Percentiles rank a stretch among this genome's conserved stretches.
Conservation (phyloP, 2,329 filamentous ascomycete genomes). For the Rasamsonia emersonii region DNA sequence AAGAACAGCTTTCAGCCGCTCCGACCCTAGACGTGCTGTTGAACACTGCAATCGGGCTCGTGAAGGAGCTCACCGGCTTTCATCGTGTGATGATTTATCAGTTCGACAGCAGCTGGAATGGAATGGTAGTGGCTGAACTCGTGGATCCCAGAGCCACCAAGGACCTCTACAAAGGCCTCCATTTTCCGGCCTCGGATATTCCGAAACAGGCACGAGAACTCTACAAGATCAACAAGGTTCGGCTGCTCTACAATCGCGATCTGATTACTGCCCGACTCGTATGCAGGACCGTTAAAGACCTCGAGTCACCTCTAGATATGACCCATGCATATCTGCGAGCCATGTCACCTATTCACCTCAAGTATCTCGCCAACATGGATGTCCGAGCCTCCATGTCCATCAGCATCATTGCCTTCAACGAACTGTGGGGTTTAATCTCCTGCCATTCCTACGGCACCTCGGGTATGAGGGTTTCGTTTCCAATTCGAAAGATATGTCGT, state of each 20-base stretch:
- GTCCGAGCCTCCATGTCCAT: constrained; percentile 94
- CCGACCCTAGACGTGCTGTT: constrained; percentile 63
- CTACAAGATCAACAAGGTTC: constrained; percentile 83
- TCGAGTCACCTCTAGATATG: constrained; percentile 69
- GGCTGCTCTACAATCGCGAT: constrained; percentile 77
- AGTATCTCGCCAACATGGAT: constrained; percentile 81
- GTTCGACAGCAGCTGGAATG: constrained; percentile 75
- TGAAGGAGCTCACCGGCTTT: constrained; percentile 84
- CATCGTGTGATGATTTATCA: constrained; percentile 92
- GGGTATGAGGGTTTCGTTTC: constrained; percentile 87
- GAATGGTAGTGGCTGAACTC: constrained; percentile 77
- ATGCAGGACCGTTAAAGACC: constrained; percentile 64
- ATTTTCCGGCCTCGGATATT: constrained; percentile 83
- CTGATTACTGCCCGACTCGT: constrained; percentile 71
- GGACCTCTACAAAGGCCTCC: constrained; percentile 77
- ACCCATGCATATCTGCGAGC: constrained; percentile 77
- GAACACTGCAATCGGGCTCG: constrained; percentile 72
- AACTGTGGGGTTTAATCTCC: constrained; percentile 80
- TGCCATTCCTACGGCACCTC: constrained; percentile 70
- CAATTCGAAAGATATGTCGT: constrained; percentile 85
- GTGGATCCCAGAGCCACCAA: constrained; percentile 71
- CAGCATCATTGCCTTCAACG: constrained; percentile 75
- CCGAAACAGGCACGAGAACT: constrained; percentile 79
- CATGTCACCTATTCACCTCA: constrained; percentile 84
- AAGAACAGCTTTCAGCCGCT: constrained; percentile 72